Percentiles rank a stretch among this genome's conserved stretches.
phyloP scores from a whole-genome alignment of 768 basidiomycete genomes.

The Suillus cothurnatus region DNA sequence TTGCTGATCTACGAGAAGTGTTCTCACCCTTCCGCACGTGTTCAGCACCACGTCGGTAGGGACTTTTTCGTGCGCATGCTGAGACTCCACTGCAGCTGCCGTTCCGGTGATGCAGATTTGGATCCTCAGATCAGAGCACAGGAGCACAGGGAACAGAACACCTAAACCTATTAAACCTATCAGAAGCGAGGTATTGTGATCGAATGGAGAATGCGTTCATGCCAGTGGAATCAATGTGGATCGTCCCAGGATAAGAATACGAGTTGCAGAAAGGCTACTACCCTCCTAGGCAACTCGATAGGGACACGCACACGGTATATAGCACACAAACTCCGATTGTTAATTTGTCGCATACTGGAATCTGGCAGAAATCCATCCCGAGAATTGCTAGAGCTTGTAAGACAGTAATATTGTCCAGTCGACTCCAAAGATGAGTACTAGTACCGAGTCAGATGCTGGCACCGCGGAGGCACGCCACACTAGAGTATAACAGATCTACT shows the following conservation, averaged over 20 bases:
- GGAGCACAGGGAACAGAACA: not conserved
- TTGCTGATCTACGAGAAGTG: not conserved
- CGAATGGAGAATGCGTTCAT: not conserved
- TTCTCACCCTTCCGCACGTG: conserved; percentile 7
- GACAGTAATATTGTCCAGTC: not conserved
- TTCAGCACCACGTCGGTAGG: not conserved
- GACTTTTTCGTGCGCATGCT: not conserved
- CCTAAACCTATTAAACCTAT: not conserved
- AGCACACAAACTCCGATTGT: not conserved
- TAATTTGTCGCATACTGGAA: not conserved
- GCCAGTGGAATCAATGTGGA: not conserved
- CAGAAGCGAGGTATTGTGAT: not conserved
- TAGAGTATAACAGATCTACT: not conserved
- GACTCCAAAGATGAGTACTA: not conserved
- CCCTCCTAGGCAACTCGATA: not conserved
- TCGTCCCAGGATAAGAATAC: not conserved
- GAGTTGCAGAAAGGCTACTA: not conserved
- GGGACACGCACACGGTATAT: not conserved
- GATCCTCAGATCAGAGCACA: not conserved
- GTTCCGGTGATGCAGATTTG: not conserved
- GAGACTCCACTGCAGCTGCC: not conserved
- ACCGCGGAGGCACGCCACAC: not conserved
- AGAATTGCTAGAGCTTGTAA: not conserved
- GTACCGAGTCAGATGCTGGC: not conserved
- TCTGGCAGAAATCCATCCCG: not conserved